Percentiles rank a stretch among this genome's conserved stretches.
phyloP scores from a whole-genome alignment of 352 stramenopile genomes.

The Pythium angustatum region DNA sequence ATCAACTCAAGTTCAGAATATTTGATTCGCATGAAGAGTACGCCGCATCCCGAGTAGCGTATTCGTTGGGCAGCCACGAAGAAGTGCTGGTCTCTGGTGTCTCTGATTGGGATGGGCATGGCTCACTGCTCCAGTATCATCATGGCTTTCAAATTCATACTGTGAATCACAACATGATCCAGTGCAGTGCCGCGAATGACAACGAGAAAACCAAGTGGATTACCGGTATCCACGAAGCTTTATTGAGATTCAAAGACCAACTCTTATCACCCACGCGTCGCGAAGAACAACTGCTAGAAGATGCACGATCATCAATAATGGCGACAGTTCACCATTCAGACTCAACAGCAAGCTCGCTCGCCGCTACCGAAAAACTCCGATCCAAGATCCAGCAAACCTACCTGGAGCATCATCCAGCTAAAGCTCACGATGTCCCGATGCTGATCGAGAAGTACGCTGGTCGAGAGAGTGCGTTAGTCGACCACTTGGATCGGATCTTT shows the following conservation, averaged over 20 bases:
- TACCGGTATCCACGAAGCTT: slow-evolving; percentile 50
- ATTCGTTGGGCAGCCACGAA: slow-evolving; percentile 8
- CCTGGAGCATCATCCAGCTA: slow-evolving; percentile 55
- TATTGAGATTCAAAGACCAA: slow-evolving; percentile 43
- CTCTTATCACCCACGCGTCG: slow-evolving; percentile 29
- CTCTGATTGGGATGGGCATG: slow-evolving; percentile 66
- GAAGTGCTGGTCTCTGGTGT: slow-evolving; percentile 41
- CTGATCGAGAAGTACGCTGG: slow-evolving; percentile 47
- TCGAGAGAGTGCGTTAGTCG: slow-evolving; percentile 53
- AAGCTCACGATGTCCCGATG: slow-evolving; percentile 60
- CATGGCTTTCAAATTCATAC: slow-evolving; percentile 76
- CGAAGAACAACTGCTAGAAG: slow-evolving; percentile 27
- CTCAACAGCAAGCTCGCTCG: not conserved
- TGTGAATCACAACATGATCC: slow-evolving; percentile 48
- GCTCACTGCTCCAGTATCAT: slow-evolving; percentile 64
- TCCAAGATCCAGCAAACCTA: slow-evolving; percentile 52
- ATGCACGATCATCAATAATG: slow-evolving; percentile 6
- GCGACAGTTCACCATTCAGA: not conserved
- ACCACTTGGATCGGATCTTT: slow-evolving; percentile 74
- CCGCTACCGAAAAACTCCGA: not conserved
- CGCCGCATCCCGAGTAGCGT: not conserved
- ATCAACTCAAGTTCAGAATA: slow-evolving; percentile 28
- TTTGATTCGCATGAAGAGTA: slow-evolving; percentile 37
- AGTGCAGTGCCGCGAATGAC: slow-evolving; percentile 62
- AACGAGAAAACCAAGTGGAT: slow-evolving; percentile 72